Conservation (phyloP, 805 yeast species). For the Schwanniomyces vanrijiae region DNA sequence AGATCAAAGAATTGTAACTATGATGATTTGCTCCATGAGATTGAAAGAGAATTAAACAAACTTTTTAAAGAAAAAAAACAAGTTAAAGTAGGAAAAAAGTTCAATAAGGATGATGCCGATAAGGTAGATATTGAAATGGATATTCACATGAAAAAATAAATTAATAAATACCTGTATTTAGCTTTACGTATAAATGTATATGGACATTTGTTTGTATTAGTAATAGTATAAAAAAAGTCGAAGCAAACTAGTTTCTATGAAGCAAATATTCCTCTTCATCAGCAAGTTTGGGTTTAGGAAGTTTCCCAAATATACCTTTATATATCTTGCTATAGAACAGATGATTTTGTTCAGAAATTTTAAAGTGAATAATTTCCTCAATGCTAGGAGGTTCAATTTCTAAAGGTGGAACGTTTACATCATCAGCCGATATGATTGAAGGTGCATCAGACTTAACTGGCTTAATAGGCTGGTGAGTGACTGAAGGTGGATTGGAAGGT, state of each 20-base stretch:
- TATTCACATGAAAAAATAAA: conserved; percentile 18
- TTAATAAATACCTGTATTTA: background rate
- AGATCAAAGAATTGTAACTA: conserved; percentile 69
- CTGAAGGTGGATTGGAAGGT: conserved; percentile 27
- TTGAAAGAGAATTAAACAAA: conserved; percentile 65
- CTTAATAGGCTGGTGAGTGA: conserved; percentile 12
- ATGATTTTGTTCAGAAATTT: conserved; percentile 14
- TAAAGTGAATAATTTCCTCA: conserved; percentile 25
- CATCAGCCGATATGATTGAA: conserved; percentile 14
- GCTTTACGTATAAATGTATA: background rate
- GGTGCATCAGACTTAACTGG: conserved; percentile 24
- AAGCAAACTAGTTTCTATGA: background rate
- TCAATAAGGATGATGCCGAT: conserved; percentile 3
- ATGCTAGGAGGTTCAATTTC: conserved; percentile 38
- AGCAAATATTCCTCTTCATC: conserved; percentile 5
- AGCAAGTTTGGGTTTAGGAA: background rate
- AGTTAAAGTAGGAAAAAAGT: conserved; percentile 6
- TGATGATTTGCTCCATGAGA: conserved; percentile 58
- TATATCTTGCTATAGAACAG: background rate
- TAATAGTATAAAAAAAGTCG: background rate
- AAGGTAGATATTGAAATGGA: conserved; percentile 23
- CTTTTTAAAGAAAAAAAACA: conserved; percentile 37
- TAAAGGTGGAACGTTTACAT: conserved; percentile 21
- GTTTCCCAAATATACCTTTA: conserved; percentile 1
- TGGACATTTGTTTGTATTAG: background rate